Conservation (phyloP, 2,329 filamentous ascomycete genomes). For the Ceratocystis alfenasii region DNA sequence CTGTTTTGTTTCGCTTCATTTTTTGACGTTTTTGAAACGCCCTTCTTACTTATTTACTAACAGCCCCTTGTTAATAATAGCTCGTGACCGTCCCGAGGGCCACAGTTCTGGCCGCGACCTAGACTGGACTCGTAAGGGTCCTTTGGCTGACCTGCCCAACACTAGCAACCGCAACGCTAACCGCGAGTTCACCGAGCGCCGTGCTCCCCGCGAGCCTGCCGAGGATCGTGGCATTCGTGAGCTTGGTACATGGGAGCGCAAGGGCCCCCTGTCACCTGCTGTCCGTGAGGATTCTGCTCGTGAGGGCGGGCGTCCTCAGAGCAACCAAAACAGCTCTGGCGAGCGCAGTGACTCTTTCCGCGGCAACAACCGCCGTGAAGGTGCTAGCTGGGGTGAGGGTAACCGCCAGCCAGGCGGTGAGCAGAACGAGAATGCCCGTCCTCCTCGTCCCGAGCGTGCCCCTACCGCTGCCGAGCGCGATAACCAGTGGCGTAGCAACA, state of each 20-base stretch:
- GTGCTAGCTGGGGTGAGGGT: slow-evolving; percentile 65
- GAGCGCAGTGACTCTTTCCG: slow-evolving; percentile 46
- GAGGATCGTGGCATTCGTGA: slow-evolving; percentile 69
- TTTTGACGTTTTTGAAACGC: background rate
- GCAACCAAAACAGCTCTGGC: slow-evolving; percentile 33
- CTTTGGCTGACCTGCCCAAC: slow-evolving; percentile 60
- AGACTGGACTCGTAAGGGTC: slow-evolving; percentile 89
- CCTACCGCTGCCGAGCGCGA: slow-evolving; percentile 86
- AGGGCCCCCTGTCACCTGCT: slow-evolving; percentile 72
- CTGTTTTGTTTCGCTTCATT: background rate
- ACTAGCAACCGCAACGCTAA: slow-evolving; percentile 32
- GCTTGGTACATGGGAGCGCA: slow-evolving; percentile 87
- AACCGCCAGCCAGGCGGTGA: slow-evolving; percentile 43
- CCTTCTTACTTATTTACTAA: background rate
- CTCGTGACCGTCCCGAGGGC: slow-evolving; percentile 14
- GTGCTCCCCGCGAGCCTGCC: slow-evolving; percentile 43
- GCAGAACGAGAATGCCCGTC: slow-evolving; percentile 64
- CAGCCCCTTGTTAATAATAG: slow-evolving; percentile 3
- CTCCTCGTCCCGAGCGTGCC: slow-evolving; percentile 62
- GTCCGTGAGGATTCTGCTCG: slow-evolving; percentile 44
- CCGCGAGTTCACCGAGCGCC: slow-evolving; percentile 39
- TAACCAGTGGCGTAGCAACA: slow-evolving; percentile 81
- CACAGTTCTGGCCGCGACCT: slow-evolving; percentile 64
- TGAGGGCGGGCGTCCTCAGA: slow-evolving; percentile 43
- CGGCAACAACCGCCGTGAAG: slow-evolving; percentile 54